A percentile compares a stretch with the other conserved stretches of the same genome.
Conservation (phyloP, 257 asterid genomes). For the Ligustrum vulgare region DNA sequence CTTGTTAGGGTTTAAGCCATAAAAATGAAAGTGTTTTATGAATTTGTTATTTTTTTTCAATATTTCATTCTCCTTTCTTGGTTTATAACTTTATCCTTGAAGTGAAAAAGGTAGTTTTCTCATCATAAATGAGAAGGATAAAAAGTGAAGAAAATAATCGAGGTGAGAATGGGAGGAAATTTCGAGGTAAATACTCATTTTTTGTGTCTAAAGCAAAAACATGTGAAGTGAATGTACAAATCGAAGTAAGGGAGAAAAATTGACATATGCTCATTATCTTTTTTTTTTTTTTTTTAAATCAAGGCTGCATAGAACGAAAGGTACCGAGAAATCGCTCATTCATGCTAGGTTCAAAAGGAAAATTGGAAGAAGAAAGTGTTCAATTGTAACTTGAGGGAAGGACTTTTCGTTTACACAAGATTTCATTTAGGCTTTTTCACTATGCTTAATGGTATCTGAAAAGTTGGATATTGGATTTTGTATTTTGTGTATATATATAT, state of each 20-base stretch:
- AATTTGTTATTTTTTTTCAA: too few relatives aligned
- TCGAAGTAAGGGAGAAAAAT: background rate
- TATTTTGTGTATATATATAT: too few relatives aligned
- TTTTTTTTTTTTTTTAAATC: background rate
- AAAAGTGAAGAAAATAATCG: too few relatives aligned
- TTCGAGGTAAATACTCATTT: background rate
- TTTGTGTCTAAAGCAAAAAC: background rate
- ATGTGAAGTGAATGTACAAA: background rate
- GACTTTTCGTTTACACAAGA: background rate
- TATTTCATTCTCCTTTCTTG: background rate
- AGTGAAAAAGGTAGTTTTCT: background rate
- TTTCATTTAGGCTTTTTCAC: background rate
- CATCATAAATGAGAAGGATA: background rate
- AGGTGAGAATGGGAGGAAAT: background rate
- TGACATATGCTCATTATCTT: background rate
- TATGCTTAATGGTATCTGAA: background rate
- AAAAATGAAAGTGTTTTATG: background rate
- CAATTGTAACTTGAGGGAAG: background rate
- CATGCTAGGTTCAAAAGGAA: background rate
- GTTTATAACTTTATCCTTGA: background rate
- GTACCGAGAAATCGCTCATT: background rate
- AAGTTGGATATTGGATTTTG: background rate
- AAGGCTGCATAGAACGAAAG: background rate
- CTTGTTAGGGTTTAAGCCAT: background rate
- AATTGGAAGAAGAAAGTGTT: background rate